A percentile compares a stretch with the other conserved stretches of the same genome.
Evolutionary conservation across 176 grass and related monocot genomes (phyloP).

Genomic region (Musa acuminata): DNA sequence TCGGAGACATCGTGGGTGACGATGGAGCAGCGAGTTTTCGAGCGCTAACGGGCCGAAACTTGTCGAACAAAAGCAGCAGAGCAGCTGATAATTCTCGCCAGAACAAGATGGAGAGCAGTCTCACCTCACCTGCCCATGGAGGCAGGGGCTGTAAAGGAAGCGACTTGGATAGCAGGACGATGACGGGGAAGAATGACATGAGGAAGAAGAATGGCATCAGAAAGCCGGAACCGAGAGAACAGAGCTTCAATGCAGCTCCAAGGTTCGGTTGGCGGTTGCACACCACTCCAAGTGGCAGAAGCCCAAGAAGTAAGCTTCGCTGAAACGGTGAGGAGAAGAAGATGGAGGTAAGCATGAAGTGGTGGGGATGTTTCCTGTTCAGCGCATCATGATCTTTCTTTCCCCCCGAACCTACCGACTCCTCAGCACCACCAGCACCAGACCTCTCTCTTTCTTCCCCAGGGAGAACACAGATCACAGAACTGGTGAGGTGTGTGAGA

Average conservation of each 20-base stretch:
- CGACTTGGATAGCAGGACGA: conserved; percentile 50
- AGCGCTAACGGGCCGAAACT: conserved; percentile 23
- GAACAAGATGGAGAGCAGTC: conserved; percentile 44
- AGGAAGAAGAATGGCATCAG: conserved; percentile 63
- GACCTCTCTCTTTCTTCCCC: background rate
- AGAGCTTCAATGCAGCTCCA: conserved; percentile 23
- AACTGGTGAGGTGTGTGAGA: background rate
- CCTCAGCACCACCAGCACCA: background rate
- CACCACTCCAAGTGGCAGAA: no score
- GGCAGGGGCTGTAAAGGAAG: conserved; percentile 11
- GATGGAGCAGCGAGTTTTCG: conserved; percentile 21
- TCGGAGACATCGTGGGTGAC: conserved; percentile 36
- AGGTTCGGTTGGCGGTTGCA: no score
- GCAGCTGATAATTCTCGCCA: conserved; percentile 38
- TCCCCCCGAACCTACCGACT: background rate
- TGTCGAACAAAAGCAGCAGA: conserved; percentile 31
- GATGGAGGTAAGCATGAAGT: conserved; percentile 14
- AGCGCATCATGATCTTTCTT: conserved; percentile 20
- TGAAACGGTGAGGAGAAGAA: background rate
- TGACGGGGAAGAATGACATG: conserved; percentile 43
- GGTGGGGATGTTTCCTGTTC: background rate
- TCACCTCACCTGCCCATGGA: conserved; percentile 55
- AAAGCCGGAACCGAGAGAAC: background rate
- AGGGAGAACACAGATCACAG: background rate
- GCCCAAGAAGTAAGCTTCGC: background rate